Percentiles rank a stretch among this genome's conserved stretches.
phyloP scores from a whole-genome alignment of 1,284 basidiomycete species.

The Tilletia setariae region DNA sequence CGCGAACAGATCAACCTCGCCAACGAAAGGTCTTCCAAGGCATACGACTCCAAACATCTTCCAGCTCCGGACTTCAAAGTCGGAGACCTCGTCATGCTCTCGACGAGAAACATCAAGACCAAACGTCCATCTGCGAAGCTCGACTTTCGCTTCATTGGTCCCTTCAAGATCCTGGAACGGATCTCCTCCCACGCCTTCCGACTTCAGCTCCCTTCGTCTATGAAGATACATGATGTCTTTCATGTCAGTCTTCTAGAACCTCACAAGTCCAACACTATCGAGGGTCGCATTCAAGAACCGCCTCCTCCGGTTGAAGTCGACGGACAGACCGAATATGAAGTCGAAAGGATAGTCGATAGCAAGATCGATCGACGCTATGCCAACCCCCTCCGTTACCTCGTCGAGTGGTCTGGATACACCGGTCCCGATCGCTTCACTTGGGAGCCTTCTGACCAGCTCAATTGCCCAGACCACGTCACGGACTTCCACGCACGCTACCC shows the following conservation, averaged over 20 bases:
- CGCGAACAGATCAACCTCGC: background rate
- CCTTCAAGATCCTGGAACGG: conserved; percentile 12
- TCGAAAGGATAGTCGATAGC: conserved; percentile 11
- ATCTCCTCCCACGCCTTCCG: background rate
- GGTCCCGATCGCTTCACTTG: conserved; percentile 12
- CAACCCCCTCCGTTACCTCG: background rate
- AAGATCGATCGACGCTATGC: conserved; percentile 5
- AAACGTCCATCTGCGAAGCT: conserved; percentile 2
- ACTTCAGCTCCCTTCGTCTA: background rate
- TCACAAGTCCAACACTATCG: too few relatives aligned
- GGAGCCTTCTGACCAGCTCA: conserved; percentile 7
- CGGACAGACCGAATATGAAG: conserved; percentile 3
- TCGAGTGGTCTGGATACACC: conserved; percentile 7
- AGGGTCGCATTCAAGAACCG: too few relatives aligned
- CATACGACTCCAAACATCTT: too few relatives aligned
- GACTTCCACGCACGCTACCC: conserved; percentile 3
- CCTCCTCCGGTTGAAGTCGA: conserved; percentile 6
- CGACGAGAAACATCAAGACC: conserved; percentile 4
- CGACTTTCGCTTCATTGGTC: conserved; percentile 18
- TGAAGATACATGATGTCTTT: too few relatives aligned
- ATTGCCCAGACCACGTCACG: background rate
- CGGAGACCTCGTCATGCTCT: too few relatives aligned
- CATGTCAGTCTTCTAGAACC: too few relatives aligned
- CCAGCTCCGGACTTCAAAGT: too few relatives aligned
- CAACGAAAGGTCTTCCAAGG: background rate